Base-by-base conservation (phyloP, 129 eudicot species). In the Lactuca saligna region DNA sequence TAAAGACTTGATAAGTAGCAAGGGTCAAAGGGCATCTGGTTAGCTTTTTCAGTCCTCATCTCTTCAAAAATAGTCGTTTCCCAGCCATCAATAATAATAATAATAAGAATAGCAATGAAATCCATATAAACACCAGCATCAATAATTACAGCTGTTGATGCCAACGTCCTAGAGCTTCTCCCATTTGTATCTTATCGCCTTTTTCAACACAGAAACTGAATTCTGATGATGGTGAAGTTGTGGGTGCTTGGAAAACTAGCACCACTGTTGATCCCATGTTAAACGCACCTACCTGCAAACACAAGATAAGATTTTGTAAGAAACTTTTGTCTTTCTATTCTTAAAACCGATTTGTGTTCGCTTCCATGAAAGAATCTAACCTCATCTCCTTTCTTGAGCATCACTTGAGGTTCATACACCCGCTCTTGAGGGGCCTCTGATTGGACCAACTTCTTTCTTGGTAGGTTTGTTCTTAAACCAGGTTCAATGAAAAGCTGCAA, bases 211-310 rank as follows among this genome's bases (percentile, higher is more conserved):
- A 79, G 79, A 93, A 93, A 66, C 70, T 80, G 68, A 93, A 93
- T 56, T 87, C 88, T 5, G 94, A 80, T 55, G 88, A 63, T 8
- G 66, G 59, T 9, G 57, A 61, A 55, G 76, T 70, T 10, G 29
- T 25, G 1, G 97, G 97, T 69, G 97, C 97, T 70, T 89, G 93
- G 75, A 93, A 93, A 44, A 93, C 88, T 15, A 93, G 82, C 74
- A 93, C 90, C 62, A 93, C 95, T 4, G 99, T 93, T 32, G 99
- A 93, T 31, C 99, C 97, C 99, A 93, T 93, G 74, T 93, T 93
- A 78, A 93, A 93, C 51, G 86, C 99, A 60, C 87, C 99, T 49
- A 93, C 81, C 97, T 93, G 88, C 49, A 63, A 75, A 63, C 25
- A 64, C 51, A 29, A 35, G 5, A 35, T 35, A 4, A 6, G 5